Evolutionary conservation across 345 rosid species (phyloP).

Genomic region (Garcia nutans): DNA sequence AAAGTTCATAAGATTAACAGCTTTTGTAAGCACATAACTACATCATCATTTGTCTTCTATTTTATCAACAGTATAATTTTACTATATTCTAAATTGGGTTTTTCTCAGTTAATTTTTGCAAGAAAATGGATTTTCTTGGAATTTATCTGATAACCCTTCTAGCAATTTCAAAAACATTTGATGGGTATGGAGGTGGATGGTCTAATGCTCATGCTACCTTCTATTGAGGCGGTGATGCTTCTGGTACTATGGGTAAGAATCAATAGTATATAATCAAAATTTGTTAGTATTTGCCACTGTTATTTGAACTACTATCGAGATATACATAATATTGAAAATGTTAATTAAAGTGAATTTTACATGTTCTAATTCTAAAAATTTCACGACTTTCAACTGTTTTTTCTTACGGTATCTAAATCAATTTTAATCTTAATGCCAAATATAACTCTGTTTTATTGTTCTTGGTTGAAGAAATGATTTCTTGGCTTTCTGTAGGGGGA

Average conservation of each 20-base stretch:
- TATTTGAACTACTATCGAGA: no score
- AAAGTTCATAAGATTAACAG: background rate
- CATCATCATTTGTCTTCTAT: slow-evolving; percentile 5
- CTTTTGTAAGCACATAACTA: slow-evolving; percentile 9
- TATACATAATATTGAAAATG: no score
- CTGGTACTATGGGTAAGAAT: slow-evolving; percentile 49
- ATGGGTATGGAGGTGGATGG: slow-evolving; percentile 40
- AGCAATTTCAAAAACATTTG: slow-evolving; percentile 31
- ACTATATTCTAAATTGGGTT: background rate
- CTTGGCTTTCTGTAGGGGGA: slow-evolving; percentile 18
- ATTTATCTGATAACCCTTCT: slow-evolving; percentile 28
- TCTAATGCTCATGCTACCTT: slow-evolving; percentile 46
- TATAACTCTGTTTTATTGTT: background rate
- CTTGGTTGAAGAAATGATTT: background rate
- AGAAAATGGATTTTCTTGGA: slow-evolving; percentile 40
- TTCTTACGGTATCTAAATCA: no score
- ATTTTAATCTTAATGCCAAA: no score
- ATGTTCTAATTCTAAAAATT: no score
- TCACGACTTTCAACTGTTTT: no score
- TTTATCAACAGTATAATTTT: background rate
- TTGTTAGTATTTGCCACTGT: no score
- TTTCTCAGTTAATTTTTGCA: slow-evolving; percentile 10
- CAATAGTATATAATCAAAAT: background rate
- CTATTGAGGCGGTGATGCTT: slow-evolving; percentile 47
- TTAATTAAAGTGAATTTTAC: no score